Evolutionary conservation across 768 basidiomycete species (phyloP), one percentile per base, ranked within the genome.

Genomic region (Suillus cothurnatus): DNA sequence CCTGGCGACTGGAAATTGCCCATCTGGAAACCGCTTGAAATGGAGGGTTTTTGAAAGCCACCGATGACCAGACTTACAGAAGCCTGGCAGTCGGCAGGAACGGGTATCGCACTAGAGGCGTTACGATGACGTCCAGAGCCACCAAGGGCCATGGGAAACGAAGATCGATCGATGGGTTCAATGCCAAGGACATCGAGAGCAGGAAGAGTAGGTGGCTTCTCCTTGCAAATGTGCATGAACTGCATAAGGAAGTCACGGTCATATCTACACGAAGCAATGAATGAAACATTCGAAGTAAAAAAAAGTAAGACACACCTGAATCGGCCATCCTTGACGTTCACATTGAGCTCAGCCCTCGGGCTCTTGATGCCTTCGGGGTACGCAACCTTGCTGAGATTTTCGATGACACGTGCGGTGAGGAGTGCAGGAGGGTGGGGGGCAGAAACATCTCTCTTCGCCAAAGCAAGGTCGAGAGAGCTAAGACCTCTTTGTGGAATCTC

Each of bases 231-330:
- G 31, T 81, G 79, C 93, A 97, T 95, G 81, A 99, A 99, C 75
- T 99, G 97, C 65, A 99, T 79, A 36, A 99, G 85, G 88, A 99
- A 99, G 23, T 96, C 94, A 41, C 96, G 94, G 76, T 98, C 94
- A 75, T 99, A 99, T 72, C 97, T 94, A 66, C 23, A 39, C 57
- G 36, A 63, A 26, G 19, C 61, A 34, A 34, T 34, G 32, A 1
- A 34, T 34, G 32, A 34, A 7, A 34, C 32, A 8, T 34, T 34
- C 4, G 6, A 34, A 34, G 32, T 34, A 34, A 34, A 34, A 32
- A 32, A 6, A 32, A 6, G 32, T 32, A 32, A 32, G 32, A 32
- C 39, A 61, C 28, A 93, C 93, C 90, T 87, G 82, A 94, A 97
- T 78, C 94, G 32, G 32, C 32, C 32, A 34, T 34, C 32, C 32